Evolutionary conservation across 192 early-diverging fungal genomes (phyloP).

Genomic region (Coemansia sp.): DNA sequence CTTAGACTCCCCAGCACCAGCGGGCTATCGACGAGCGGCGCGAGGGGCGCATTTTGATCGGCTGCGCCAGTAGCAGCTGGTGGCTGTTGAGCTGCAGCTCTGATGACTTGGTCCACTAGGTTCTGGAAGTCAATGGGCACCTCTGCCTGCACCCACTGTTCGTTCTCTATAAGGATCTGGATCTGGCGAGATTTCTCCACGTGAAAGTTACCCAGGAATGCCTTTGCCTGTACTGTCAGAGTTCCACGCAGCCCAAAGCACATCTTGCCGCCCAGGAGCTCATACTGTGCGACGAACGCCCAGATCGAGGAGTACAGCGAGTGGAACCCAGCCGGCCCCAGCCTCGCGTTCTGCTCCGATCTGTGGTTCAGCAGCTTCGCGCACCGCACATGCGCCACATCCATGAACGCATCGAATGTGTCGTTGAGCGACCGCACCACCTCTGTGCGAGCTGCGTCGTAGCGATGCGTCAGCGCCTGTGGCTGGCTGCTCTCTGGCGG

Average conservation of each 20-base stretch:
- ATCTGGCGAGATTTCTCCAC: constrained; percentile 88
- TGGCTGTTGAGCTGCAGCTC: constrained; percentile 32
- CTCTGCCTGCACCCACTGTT: constrained; percentile 92
- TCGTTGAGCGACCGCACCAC: constrained; percentile 70
- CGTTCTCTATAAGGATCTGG: constrained; percentile 86
- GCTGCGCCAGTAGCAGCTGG: neutral
- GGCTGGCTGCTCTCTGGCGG: neutral
- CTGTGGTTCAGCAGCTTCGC: constrained; percentile 85
- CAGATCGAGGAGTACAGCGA: constrained; percentile 75
- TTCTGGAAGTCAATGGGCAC: constrained; percentile 94
- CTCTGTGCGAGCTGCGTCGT: constrained; percentile 32
- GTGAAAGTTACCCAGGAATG: constrained; percentile 91
- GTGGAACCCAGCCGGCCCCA: constrained; percentile 87
- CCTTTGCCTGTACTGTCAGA: constrained; percentile 87
- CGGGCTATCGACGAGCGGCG: constrained; percentile 17
- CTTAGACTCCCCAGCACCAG: constrained; percentile 14
- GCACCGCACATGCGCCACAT: constrained; percentile 82
- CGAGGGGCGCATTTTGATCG: neutral
- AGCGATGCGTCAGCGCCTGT: constrained; percentile 11
- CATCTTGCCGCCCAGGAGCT: constrained; percentile 76
- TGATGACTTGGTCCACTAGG: constrained; percentile 71
- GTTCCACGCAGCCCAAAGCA: constrained; percentile 90
- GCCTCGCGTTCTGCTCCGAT: constrained; percentile 83
- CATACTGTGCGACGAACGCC: constrained; percentile 79
- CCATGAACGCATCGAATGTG: constrained; percentile 75